phyloP scores from a whole-genome alignment of 306 rosid genomes.

The Crotalaria pallida region DNA sequence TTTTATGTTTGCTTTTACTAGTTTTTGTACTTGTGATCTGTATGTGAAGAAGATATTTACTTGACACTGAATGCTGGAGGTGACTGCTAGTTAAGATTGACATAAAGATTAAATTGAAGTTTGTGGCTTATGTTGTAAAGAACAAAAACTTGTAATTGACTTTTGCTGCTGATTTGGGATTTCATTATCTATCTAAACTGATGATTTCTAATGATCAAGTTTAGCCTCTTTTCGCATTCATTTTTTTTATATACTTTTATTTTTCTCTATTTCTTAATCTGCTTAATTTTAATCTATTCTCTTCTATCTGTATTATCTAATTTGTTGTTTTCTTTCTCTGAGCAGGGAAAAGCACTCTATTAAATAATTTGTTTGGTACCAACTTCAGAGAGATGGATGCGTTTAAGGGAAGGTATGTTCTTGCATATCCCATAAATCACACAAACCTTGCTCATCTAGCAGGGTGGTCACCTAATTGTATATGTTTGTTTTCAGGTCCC shows the following conservation, averaged over 20 bases:
- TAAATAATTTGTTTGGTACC: conserved; percentile 75
- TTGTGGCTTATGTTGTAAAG: conserved; percentile 1
- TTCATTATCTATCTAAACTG: background rate
- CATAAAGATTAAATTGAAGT: background rate
- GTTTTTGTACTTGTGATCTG: background rate
- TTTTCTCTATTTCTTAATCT: background rate
- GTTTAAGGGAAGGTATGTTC: conserved; percentile 82
- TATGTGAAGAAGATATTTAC: conserved; percentile 4
- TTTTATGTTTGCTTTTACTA: background rate
- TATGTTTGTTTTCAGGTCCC: conserved; percentile 66
- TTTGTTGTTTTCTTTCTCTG: conserved; percentile 14
- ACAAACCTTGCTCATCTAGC: background rate
- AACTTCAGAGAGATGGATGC: conserved; percentile 98
- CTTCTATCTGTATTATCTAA: conserved; percentile 4
- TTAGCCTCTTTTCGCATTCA: background rate
- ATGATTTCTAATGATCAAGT: conserved; percentile 4
- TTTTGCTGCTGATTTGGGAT: conserved; percentile 1
- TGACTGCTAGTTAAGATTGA: conserved; percentile 10
- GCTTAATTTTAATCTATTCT: background rate
- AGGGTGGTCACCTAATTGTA: conserved; percentile 1
- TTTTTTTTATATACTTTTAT: background rate
- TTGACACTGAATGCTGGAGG: conserved; percentile 5
- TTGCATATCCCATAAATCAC: conserved; percentile 1
- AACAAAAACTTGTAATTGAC: conserved; percentile 5
- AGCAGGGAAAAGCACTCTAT: conserved; percentile 90